phyloP scores from a whole-genome alignment of 2,329 filamentous ascomycete genomes.

The Domatiomyces globalis region DNA sequence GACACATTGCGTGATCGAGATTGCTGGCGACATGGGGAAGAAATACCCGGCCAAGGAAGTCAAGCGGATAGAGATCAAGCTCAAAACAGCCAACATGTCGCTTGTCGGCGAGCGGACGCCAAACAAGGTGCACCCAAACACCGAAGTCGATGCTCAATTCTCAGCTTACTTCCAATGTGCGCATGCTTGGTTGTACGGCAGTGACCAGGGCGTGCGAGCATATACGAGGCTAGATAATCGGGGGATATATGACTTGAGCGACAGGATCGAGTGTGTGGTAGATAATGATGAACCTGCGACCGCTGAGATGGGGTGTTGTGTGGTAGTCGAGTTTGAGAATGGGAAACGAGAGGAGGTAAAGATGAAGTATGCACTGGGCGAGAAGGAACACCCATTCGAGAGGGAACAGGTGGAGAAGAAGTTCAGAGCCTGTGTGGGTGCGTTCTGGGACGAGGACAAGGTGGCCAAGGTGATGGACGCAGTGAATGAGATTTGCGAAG shows the following conservation, averaged over 20 bases:
- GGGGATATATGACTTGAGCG: slow-evolving; percentile 7
- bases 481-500: neutral
- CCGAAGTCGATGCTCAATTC: slow-evolving; percentile 24
- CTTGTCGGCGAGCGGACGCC: slow-evolving; percentile 22
- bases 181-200: slow-evolving; percentile 13
- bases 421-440: slow-evolving; percentile 3
- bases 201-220: slow-evolving; percentile 1
- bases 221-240: slow-evolving; percentile 7
- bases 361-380: slow-evolving; percentile 14
- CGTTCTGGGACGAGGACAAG: neutral
- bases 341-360: slow-evolving; percentile 7
- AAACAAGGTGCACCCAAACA: slow-evolving; percentile 24
- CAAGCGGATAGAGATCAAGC: slow-evolving; percentile 6
- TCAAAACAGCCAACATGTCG: slow-evolving; percentile 11
- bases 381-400: slow-evolving; percentile 14
- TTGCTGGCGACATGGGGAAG: slow-evolving; percentile 5
- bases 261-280: slow-evolving; percentile 12
- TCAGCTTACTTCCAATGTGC: slow-evolving; percentile 24
- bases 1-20: slow-evolving; percentile 9
- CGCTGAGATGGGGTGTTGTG: slow-evolving; percentile 8
- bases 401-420: slow-evolving; percentile 13
- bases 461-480: neutral
- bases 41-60: slow-evolving; percentile 2
- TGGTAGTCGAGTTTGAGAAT: slow-evolving; percentile 12
- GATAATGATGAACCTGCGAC: slow-evolving; percentile 6